Conservation (phyloP, 1,284 basidiomycete genomes). For the Ceratobasidium sp. region DNA sequence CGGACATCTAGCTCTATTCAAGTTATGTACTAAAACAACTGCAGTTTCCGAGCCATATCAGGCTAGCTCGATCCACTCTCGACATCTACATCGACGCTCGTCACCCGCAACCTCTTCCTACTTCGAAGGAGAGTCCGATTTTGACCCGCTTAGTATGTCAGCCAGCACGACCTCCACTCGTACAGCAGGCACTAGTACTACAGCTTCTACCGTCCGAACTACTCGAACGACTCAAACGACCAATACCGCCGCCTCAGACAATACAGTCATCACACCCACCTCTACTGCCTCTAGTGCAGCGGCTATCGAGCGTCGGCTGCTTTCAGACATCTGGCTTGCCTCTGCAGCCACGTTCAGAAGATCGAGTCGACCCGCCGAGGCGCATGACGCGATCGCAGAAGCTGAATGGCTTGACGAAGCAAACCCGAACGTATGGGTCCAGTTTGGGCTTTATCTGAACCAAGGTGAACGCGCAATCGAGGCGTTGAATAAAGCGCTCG, state of each 20-base stretch:
- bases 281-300: slow-evolving; percentile 52
- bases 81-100: slow-evolving; percentile 59
- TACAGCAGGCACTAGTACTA: not conserved
- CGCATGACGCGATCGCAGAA: slow-evolving; percentile 92
- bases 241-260: slow-evolving; percentile 19
- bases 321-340: slow-evolving; percentile 93
- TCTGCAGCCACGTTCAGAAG: slow-evolving; percentile 94
- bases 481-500: slow-evolving; percentile 85
- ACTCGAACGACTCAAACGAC: not conserved
- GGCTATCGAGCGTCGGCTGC: slow-evolving; percentile 71
- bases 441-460: slow-evolving; percentile 83
- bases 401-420: slow-evolving; percentile 90
- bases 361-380: slow-evolving; percentile 89
- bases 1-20: not conserved
- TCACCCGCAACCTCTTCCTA: slow-evolving; percentile 28
- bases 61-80: slow-evolving; percentile 88
- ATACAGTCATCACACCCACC: slow-evolving; percentile 24
- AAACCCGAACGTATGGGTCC: slow-evolving; percentile 93
- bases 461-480: slow-evolving; percentile 74
- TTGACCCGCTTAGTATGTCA: slow-evolving; percentile 34
- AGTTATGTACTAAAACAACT: slow-evolving; percentile 59
- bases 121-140: slow-evolving; percentile 33
- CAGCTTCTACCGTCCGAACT: slow-evolving; percentile 15
- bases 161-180: slow-evolving; percentile 9
- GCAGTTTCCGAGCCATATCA: slow-evolving; percentile 73